Evolutionary conservation across 2,329 filamentous ascomycete species (phyloP), one percentile per base, ranked within the genome.

Genomic region (Claviceps humidiphila): DNA sequence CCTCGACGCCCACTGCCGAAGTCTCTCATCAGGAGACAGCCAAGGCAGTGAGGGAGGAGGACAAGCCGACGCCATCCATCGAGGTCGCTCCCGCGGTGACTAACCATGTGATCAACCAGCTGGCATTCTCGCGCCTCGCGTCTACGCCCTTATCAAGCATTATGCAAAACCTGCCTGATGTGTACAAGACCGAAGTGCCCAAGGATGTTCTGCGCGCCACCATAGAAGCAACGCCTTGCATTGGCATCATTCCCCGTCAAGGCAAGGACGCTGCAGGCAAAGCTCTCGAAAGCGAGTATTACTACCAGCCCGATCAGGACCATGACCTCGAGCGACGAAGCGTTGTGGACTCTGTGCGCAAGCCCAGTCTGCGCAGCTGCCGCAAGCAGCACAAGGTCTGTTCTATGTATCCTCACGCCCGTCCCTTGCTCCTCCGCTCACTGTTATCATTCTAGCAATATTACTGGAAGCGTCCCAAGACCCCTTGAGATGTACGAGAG

Each of bases 261-360:
- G 93, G 93, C 64, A 98, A 97, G 68, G 93, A 98, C 64, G 93
- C 93, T 5, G 91, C 93, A 0, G 93, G 93, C 59, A 93, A 96
- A 71, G 73, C 84, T 6, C 78, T 98, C 1, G 91, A 98, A 74
- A 94, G 87, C 73, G 90, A 98, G 67, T 97, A 94, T 67, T 97
- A 97, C 70, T 98, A 98, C 63, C 76, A 96, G 7, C 87, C 90
- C 0, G 91, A 97, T 66, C 77, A 82, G 62, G 93, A 98, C 64
- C 74, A 77, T 2, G 89, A 97, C 63, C 78, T 83, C 57, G 80
- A 85, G 63, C 80, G 91, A 54, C 81, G 87, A 51, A 86, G 89
- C 22, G 89, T 96, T 14, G 88, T 90, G 1, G 84, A 90, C 58
- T 87, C 88, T 51, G 73, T 96, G 65, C 79, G 89, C 52, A 95